Percentiles rank a stretch among this genome's conserved stretches.
Conservation (phyloP, 2,329 filamentous ascomycete species). For the Stenocarpella maydis region DNA sequence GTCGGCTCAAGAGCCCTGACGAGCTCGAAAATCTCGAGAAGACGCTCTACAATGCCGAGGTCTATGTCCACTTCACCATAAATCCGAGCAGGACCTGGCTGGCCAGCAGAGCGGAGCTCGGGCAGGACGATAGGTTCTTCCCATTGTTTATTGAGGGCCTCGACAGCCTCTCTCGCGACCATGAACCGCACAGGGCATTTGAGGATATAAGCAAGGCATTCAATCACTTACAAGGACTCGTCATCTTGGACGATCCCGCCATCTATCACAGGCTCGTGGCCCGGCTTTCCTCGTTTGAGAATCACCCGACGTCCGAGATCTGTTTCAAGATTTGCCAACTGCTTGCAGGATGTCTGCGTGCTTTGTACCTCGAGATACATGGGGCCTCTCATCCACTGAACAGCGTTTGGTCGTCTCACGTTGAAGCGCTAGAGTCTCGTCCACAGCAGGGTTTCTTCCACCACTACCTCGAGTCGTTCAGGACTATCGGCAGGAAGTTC, state of each 20-base stretch:
- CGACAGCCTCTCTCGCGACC: slow-evolving; percentile 5
- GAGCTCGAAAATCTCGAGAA: slow-evolving; percentile 9
- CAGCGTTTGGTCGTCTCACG: not conserved
- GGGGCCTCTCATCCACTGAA: slow-evolving; percentile 1
- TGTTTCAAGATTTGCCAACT: slow-evolving; percentile 20
- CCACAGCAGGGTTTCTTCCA: not conserved
- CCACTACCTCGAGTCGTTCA: not conserved
- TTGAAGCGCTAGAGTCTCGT: not conserved
- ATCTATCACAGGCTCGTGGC: slow-evolving; percentile 15
- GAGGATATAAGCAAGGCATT: slow-evolving; percentile 8
- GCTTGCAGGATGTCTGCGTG: not conserved
- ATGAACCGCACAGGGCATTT: slow-evolving; percentile 7
- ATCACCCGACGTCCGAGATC: not conserved
- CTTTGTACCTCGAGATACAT: not conserved
- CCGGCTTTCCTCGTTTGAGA: slow-evolving; percentile 20
- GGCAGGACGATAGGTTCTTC: slow-evolving; percentile 7
- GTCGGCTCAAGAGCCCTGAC: not conserved
- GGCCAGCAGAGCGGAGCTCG: slow-evolving; percentile 2
- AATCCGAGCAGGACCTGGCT: not conserved
- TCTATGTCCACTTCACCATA: slow-evolving; percentile 1
- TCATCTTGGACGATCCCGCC: slow-evolving; percentile 10
- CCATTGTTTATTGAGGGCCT: slow-evolving; percentile 19
- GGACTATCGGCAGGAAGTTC: not conserved
- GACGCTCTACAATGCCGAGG: not conserved
- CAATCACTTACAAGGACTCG: not conserved